phyloP scores from a whole-genome alignment of 2,329 filamentous ascomycete genomes.

The Phoma sp. region DNA sequence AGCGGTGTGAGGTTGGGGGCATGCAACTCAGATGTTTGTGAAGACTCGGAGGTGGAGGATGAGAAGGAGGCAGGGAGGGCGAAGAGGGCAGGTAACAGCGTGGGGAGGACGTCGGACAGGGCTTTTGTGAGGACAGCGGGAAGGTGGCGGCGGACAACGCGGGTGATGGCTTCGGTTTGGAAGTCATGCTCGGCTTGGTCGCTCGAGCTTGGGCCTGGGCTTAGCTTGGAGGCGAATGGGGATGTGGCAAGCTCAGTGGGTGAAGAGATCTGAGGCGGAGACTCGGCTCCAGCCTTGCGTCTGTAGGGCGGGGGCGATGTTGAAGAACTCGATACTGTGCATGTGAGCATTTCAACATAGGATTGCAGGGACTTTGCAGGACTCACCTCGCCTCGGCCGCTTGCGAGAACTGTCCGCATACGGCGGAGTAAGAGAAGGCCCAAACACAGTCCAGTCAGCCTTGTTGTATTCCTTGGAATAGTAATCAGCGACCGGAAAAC shows the following conservation, averaged over 20 bases:
- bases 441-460: slow-evolving; percentile 4
- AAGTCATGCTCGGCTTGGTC: not conserved
- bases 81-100: not conserved
- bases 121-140: not conserved
- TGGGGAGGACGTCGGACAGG: not conserved
- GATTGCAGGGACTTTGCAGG: not conserved
- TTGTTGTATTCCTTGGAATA: not conserved
- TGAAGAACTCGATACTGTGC: not conserved
- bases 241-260: not conserved
- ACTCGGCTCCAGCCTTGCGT: not conserved
- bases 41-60: not conserved
- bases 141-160: not conserved
- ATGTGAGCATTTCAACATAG: not conserved
- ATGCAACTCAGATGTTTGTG: not conserved
- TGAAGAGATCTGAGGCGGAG: not conserved
- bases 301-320: not conserved
- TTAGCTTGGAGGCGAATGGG: not conserved
- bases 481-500: not conserved
- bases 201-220: too few relatives aligned
- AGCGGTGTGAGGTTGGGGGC: not conserved
- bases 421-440: not conserved
- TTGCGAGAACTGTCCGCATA: not conserved
- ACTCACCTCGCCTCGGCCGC: not conserved
- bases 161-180: not conserved
- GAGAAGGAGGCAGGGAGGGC: not conserved